A percentile compares a stretch with the other conserved stretches of the same genome.
These are phyloP conservation scores for Chytriomyces sp. DNA, from an alignment of 192 early-diverging fungal genomes.

Conservation along the genomic window DNA sequence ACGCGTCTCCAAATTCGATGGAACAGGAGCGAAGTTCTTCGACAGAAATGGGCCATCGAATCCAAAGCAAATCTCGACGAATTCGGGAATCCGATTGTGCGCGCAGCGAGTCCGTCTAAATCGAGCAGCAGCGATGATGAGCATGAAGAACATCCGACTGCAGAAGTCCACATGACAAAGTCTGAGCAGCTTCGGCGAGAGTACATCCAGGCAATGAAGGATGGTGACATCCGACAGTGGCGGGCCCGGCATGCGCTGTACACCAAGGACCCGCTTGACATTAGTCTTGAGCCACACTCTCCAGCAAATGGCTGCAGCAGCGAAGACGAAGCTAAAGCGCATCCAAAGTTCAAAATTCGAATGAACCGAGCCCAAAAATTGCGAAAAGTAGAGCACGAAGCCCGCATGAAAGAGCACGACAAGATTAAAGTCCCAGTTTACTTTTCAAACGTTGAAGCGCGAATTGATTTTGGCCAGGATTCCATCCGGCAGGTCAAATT, in stretches of 20 bases:
- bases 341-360: slow-evolving; percentile 11
- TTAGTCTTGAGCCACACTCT: neutral
- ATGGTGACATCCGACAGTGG: slow-evolving; percentile 25
- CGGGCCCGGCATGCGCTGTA: neutral
- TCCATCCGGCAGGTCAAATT: neutral
- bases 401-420: slow-evolving; percentile 14
- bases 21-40: slow-evolving; percentile 31
- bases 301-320: neutral
- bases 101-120: slow-evolving; percentile 13
- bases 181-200: slow-evolving; percentile 16
- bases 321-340: neutral
- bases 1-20: slow-evolving; percentile 12
- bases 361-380: slow-evolving; percentile 34
- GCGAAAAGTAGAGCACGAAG: slow-evolving; percentile 29
- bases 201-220: slow-evolving; percentile 15
- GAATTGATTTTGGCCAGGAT: slow-evolving; percentile 38
- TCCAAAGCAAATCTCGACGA: slow-evolving; percentile 16
- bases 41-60: slow-evolving; percentile 22
- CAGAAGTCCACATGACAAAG: slow-evolving; percentile 30
- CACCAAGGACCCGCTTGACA: slow-evolving; percentile 26
- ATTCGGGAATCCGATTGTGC: slow-evolving; percentile 3
- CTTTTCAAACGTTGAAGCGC: slow-evolving; percentile 32
- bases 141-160: neutral
- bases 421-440: slow-evolving; percentile 16
- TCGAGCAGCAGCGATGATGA: slow-evolving; percentile 16